These are phyloP conservation scores for Fragaria ananassa DNA, from an alignment of 306 rosid species.

Conservation along the genomic window DNA sequence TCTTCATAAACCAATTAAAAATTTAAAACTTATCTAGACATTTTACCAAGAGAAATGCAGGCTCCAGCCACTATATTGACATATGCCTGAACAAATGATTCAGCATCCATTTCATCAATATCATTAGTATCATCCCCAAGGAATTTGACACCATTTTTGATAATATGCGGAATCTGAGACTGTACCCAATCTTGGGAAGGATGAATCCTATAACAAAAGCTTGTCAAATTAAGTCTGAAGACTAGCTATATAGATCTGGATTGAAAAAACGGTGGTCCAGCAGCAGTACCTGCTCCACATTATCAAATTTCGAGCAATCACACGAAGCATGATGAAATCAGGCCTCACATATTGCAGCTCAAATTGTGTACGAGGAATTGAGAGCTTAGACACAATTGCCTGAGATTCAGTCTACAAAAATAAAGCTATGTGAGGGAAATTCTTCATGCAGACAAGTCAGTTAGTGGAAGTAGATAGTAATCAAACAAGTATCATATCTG, in stretches of 20 bases:
- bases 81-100: constrained; percentile 88
- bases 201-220: constrained; percentile 58
- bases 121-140: constrained; percentile 65
- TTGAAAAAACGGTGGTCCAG: constrained; percentile 9
- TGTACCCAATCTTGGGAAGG: constrained; percentile 90
- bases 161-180: constrained; percentile 84
- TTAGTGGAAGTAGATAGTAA: constrained; percentile 14
- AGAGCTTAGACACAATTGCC: constrained; percentile 77
- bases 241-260: constrained; percentile 23
- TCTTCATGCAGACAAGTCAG: constrained; percentile 11
- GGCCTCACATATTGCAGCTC: constrained; percentile 97
- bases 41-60: constrained; percentile 85
- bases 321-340: constrained; percentile 95
- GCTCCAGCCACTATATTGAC: constrained; percentile 92
- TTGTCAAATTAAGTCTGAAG: constrained; percentile 27
- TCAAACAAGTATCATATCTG: constrained; percentile 27
- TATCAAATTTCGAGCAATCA: constrained; percentile 87
- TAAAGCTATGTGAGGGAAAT: constrained; percentile 25
- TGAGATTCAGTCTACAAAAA: constrained; percentile 78
- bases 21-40: background rate
- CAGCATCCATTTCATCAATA: constrained; percentile 75
- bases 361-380: constrained; percentile 74
- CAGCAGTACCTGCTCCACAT: constrained; percentile 90
- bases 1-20: background rate
- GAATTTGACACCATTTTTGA: constrained; percentile 57